These are phyloP conservation scores for Dactylellina sp. DNA, from an alignment of 2,329 filamentous ascomycete species.

Conservation along the genomic window DNA sequence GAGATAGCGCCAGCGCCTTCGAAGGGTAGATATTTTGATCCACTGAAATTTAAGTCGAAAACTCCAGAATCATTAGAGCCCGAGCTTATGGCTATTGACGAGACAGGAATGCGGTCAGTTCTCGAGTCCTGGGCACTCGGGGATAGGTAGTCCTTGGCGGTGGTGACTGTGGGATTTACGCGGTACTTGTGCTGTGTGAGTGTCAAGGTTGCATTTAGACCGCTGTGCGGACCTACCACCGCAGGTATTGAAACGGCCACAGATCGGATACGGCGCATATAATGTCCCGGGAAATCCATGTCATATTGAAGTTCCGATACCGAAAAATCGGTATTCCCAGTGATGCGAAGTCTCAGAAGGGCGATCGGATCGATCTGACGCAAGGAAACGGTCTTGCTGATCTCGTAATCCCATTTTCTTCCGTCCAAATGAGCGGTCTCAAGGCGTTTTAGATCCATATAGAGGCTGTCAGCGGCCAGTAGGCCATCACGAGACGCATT, in stretches of 20 bases:
- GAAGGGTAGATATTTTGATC: slow-evolving; percentile 63
- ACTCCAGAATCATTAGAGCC: slow-evolving; percentile 62
- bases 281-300: slow-evolving; percentile 65
- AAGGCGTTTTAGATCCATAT: slow-evolving; percentile 60
- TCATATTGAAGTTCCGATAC: slow-evolving; percentile 64
- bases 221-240: slow-evolving; percentile 61
- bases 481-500: slow-evolving; percentile 63
- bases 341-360: slow-evolving; percentile 60
- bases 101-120: slow-evolving; percentile 59
- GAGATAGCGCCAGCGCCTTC: slow-evolving; percentile 63
- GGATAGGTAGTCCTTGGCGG: slow-evolving; percentile 13
- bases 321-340: slow-evolving; percentile 58
- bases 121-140: slow-evolving; percentile 55
- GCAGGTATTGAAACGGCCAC: slow-evolving; percentile 63
- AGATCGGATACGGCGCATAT: slow-evolving; percentile 63
- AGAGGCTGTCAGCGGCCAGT: slow-evolving; percentile 60
- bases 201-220: slow-evolving; percentile 59
- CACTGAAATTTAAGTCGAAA: slow-evolving; percentile 63
- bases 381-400: slow-evolving; percentile 62
- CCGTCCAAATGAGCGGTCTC: slow-evolving; percentile 60
- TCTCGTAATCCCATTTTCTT: slow-evolving; percentile 61
- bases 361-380: slow-evolving; percentile 60
- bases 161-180: not conserved
- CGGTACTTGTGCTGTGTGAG: slow-evolving; percentile 48
- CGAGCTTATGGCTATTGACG: slow-evolving; percentile 56